phyloP scores from a whole-genome alignment of 306 rosid genomes.

The Citrullus mucosospermus region DNA sequence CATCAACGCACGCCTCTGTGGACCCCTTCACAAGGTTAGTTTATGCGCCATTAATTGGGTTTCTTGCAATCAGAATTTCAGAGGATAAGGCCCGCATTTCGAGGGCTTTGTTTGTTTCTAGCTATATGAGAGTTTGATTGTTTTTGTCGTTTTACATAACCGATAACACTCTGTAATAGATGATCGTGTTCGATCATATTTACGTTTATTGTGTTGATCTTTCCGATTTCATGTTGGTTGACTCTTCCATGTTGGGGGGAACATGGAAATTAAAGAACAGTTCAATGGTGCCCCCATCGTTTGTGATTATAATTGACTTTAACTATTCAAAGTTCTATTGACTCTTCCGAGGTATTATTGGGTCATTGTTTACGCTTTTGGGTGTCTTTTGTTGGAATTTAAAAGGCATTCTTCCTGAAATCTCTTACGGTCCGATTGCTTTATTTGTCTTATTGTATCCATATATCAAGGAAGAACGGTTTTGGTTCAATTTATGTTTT shows the following conservation, averaged over 20 bases:
- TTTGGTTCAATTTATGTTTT: background rate
- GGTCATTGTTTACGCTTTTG: no score
- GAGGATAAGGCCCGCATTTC: conserved; percentile 33
- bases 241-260: background rate
- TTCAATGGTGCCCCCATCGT: background rate
- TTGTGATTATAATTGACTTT: background rate
- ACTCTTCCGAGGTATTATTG: no score
- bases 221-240: background rate
- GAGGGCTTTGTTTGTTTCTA: conserved; percentile 11
- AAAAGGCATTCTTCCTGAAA: background rate
- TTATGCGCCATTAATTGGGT: background rate
- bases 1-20: conserved; percentile 13
- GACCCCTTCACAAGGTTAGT: conserved; percentile 21
- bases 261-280: background rate
- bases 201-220: background rate
- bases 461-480: background rate
- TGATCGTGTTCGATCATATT: background rate
- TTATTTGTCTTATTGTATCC: background rate
- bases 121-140: background rate
- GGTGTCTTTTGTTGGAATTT: no score
- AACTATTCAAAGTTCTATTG: background rate
- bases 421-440: background rate
- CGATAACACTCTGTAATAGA: background rate
- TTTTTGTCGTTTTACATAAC: conserved; percentile 11
- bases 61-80: background rate